Conservation (phyloP, 371 early-diverging fungal species). For the Actinomortierella ambigua region DNA sequence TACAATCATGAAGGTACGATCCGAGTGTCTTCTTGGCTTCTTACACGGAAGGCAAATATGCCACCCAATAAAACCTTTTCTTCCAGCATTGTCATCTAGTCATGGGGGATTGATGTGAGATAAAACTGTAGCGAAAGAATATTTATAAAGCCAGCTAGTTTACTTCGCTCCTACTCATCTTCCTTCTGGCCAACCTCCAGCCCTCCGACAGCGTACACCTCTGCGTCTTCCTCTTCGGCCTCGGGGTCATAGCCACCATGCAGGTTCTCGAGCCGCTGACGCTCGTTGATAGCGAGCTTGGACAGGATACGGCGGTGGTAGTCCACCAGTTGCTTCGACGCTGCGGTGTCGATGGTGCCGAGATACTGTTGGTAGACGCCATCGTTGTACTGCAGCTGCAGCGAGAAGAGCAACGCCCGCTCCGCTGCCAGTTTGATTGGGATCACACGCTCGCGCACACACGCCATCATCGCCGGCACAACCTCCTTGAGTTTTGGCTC, state of each 20-base stretch:
- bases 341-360: constrained; percentile 50
- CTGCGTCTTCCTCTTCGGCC: constrained; percentile 51
- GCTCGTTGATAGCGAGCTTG: constrained; percentile 56
- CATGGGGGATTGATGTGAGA: too few relatives aligned
- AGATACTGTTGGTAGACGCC: constrained; percentile 50
- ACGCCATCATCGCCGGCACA: constrained; percentile 70
- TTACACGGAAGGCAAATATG: too few relatives aligned
- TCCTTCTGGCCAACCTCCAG: constrained; percentile 24
- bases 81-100: too few relatives aligned
- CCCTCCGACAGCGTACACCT: constrained; percentile 50
- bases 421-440: constrained; percentile 87
- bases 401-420: constrained; percentile 69
- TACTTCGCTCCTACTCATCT: constrained; percentile 20
- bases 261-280: constrained; percentile 37
- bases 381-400: constrained; percentile 62
- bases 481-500: constrained; percentile 55
- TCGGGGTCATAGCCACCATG: constrained; percentile 49
- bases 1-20: too few relatives aligned
- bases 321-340: constrained; percentile 57
- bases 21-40: too few relatives aligned
- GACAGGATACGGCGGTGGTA: constrained; percentile 67
- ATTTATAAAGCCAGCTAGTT: too few relatives aligned
- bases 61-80: too few relatives aligned
- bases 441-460: constrained; percentile 77
- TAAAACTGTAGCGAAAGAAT: too few relatives aligned